Base-by-base conservation (phyloP, 305 asterid genomes). In the Salvia sclarea region DNA sequence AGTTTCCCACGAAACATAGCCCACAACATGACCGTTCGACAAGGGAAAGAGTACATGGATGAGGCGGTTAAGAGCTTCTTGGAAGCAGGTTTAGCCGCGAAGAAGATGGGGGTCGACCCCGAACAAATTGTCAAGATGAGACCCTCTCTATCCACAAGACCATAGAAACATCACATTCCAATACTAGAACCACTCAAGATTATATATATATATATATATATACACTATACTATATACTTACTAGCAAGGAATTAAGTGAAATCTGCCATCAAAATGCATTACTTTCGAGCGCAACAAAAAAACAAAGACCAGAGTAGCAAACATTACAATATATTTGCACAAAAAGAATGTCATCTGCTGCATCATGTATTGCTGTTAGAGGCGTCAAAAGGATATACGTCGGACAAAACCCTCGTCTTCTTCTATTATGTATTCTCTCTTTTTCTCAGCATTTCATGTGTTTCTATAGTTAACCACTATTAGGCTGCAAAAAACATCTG, bases 101-200 rank as follows among this genome's bases (percentile, higher is more conserved):
- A 63, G 24, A 77, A 28, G 48, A 79, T 93, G 89, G 96, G 90
- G 3, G 96, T 86, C 30, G 76, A 83, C 31, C 78, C 47, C 10
- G 80, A 93, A 18, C 98, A 85, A 12, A 82, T 86, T 44, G 90
- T 90, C 12, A 83, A 84, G 76, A 88, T 93, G 98, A 82, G 86
- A 71, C 95, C 97, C 20, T 88, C 98, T 21, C 92, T 93, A 4
- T 84, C 88, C 4, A 81, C 97, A 11, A 80, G 88, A 78, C 6
- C 78, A 25, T 58, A 83, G 13, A 50, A 58, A 0, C 59, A 8
- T 25, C 60, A 13, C 0, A 1, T 24, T 31, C 5, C 31, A 49
- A 11, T 9, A 49, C 25, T 11, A 50, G 31, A 49, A 21, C 28
- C 40, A 24, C 12, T n/a, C 58, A 52, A 52, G 14, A 50, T 3